Evolutionary conservation across 768 basidiomycete genomes (phyloP).

Genomic region (Auriscalpium orientale): DNA sequence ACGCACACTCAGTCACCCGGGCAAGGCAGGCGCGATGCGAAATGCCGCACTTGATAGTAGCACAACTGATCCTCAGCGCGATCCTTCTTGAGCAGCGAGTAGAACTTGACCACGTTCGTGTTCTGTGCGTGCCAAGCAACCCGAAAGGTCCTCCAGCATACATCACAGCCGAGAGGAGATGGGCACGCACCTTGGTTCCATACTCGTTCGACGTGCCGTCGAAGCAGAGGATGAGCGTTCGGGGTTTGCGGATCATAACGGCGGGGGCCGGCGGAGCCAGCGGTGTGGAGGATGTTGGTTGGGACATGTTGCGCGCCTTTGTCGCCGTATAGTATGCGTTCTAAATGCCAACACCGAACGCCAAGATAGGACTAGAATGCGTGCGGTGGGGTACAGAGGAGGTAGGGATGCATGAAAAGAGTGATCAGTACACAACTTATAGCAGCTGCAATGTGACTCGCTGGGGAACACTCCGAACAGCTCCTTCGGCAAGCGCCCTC

Average conservation of each 20-base stretch:
- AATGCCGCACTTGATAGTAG: constrained; percentile 58
- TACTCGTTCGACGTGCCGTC: constrained; percentile 12
- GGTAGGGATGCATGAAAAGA: too few relatives aligned
- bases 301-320: too few relatives aligned
- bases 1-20: not conserved
- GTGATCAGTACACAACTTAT: too few relatives aligned
- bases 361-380: too few relatives aligned
- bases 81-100: constrained; percentile 31
- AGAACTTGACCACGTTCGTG: constrained; percentile 34
- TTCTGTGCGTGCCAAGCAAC: constrained; percentile 21
- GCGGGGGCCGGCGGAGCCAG: not conserved
- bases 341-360: too few relatives aligned
- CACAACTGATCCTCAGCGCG: constrained; percentile 27
- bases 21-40: not conserved
- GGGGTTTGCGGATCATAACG: constrained; percentile 1
- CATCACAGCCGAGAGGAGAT: not conserved
- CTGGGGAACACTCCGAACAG: too few relatives aligned
- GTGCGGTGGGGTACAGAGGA: too few relatives aligned
- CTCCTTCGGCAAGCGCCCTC: too few relatives aligned
- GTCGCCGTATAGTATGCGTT: too few relatives aligned
- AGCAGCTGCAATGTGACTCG: too few relatives aligned
- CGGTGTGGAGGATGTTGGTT: too few relatives aligned
- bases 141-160: not conserved
- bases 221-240: constrained; percentile 13
- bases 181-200: not conserved